Conservation (phyloP, 192 early-diverging fungal genomes). For the Coemansia sp. region DNA sequence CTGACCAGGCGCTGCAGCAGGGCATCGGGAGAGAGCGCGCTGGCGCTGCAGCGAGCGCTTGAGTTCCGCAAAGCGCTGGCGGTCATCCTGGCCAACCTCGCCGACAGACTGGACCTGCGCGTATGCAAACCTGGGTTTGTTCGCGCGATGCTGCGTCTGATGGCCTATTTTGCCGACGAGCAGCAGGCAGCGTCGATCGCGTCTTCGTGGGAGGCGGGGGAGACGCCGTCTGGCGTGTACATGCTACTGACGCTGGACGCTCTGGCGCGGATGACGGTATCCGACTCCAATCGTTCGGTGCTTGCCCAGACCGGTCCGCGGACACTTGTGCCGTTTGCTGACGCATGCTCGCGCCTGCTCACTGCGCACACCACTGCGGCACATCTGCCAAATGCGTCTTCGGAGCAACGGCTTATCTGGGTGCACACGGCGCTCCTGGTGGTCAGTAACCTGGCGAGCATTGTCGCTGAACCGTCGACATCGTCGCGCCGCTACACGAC, state of each 20-base stretch:
- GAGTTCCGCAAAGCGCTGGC: slow-evolving; percentile 44
- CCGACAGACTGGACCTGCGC: slow-evolving; percentile 29
- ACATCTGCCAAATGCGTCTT: slow-evolving; percentile 7
- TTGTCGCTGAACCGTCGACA: slow-evolving; percentile 28
- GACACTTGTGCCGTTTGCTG: slow-evolving; percentile 20
- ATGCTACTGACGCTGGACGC: slow-evolving; percentile 41
- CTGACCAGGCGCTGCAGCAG: slow-evolving; percentile 22
- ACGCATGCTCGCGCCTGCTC: slow-evolving; percentile 32
- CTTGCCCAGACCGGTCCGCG: slow-evolving; percentile 12
- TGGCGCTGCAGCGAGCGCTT: slow-evolving; percentile 31
- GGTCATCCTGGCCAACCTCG: slow-evolving; percentile 35
- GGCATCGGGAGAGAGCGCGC: slow-evolving; percentile 8
- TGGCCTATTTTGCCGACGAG: slow-evolving; percentile 46
- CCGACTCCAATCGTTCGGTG: slow-evolving; percentile 22
- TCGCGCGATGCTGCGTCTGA: slow-evolving; percentile 23
- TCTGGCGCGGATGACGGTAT: slow-evolving; percentile 25
- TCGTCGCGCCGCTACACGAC: slow-evolving; percentile 34
- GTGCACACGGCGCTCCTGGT: slow-evolving; percentile 45
- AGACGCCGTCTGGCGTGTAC: slow-evolving; percentile 8
- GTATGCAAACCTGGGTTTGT: slow-evolving; percentile 12
- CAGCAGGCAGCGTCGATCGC: slow-evolving; percentile 16
- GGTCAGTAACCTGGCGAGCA: slow-evolving; percentile 38
- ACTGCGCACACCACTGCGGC: slow-evolving; percentile 28
- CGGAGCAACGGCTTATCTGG: slow-evolving; percentile 41
- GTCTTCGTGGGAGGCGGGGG: slow-evolving; percentile 21